These are phyloP conservation scores for Colletotrichum graminicola DNA, from an alignment of 2,329 filamentous ascomycete genomes.

Conservation along the genomic window DNA sequence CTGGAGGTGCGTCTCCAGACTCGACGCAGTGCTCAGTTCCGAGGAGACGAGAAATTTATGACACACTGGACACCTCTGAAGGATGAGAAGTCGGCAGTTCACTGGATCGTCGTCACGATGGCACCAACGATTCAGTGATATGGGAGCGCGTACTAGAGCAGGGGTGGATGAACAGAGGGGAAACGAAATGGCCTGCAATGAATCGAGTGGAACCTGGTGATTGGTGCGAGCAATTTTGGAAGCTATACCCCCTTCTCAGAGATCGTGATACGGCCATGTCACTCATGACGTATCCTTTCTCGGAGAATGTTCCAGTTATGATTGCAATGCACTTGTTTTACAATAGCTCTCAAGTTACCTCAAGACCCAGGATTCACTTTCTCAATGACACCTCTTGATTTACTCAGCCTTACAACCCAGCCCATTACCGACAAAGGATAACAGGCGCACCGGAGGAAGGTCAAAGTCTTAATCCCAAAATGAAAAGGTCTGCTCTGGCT, in stretches of 20 bases:
- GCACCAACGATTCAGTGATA: slow-evolving; percentile 30
- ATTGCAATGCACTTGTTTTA: neutral
- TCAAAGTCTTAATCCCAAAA: too few relatives aligned
- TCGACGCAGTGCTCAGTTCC: slow-evolving; percentile 45
- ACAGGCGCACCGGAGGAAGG: neutral
- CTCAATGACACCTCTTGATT: neutral
- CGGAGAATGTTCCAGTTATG: neutral
- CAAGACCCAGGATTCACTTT: neutral
- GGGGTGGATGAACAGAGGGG: too few relatives aligned
- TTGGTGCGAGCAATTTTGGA: neutral
- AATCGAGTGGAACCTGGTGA: neutral
- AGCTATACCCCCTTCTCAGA: neutral
- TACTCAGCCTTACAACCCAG: neutral
- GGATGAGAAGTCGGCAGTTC: slow-evolving; percentile 35
- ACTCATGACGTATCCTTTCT: neutral
- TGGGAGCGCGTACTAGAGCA: too few relatives aligned
- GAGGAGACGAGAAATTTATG: slow-evolving; percentile 43
- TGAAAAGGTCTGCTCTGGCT: too few relatives aligned
- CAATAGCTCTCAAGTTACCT: neutral
- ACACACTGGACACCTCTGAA: slow-evolving; percentile 44
- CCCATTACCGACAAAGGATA: neutral
- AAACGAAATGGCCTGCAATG: neutral
- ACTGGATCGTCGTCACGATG: slow-evolving; percentile 39
- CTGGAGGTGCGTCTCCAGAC: slow-evolving; percentile 47
- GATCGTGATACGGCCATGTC: neutral